A percentile compares a stretch with the other conserved stretches of the same genome.
Conservation (phyloP, 169 alveolate species). For the Eimeria praecox region DNA sequence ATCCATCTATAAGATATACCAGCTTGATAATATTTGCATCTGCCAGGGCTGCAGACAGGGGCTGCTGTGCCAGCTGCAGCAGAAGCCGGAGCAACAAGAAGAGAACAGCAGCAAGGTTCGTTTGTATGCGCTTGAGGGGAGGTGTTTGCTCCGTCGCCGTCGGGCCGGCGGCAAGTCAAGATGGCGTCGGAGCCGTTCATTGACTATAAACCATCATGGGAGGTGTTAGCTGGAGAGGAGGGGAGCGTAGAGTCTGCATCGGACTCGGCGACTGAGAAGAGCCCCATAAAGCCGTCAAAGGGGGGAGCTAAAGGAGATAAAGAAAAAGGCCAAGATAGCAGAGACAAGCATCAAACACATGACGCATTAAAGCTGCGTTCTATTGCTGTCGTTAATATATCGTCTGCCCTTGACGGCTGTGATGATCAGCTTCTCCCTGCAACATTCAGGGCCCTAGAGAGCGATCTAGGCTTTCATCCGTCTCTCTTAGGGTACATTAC, state of each 20-base stretch:
- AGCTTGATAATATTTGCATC: not conserved
- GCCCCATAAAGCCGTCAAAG: conserved; percentile 16
- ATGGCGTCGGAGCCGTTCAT: conserved; percentile 85
- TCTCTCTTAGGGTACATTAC: conserved; percentile 90
- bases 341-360: conserved; percentile 10
- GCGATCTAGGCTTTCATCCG: conserved; percentile 91
- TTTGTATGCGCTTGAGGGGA: not conserved
- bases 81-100: not conserved
- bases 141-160: not conserved
- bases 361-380: conserved; percentile 76
- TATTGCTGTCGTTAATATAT: conserved; percentile 89
- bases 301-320: not conserved
- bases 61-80: conserved; percentile 4
- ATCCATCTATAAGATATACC: not conserved
- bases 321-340: not conserved
- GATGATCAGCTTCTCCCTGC: conserved; percentile 94
- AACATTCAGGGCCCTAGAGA: conserved; percentile 93
- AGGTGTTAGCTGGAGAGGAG: conserved; percentile 52
- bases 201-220: conserved; percentile 78
- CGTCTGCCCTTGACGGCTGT: conserved; percentile 94
- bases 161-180: conserved; percentile 40
- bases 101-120: not conserved
- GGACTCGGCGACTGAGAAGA: conserved; percentile 61
- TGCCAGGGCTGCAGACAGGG: not conserved
- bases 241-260: conserved; percentile 69